Evolutionary conservation across 805 yeast genomes (phyloP).

Genomic region (Saturnispora sekii): DNA sequence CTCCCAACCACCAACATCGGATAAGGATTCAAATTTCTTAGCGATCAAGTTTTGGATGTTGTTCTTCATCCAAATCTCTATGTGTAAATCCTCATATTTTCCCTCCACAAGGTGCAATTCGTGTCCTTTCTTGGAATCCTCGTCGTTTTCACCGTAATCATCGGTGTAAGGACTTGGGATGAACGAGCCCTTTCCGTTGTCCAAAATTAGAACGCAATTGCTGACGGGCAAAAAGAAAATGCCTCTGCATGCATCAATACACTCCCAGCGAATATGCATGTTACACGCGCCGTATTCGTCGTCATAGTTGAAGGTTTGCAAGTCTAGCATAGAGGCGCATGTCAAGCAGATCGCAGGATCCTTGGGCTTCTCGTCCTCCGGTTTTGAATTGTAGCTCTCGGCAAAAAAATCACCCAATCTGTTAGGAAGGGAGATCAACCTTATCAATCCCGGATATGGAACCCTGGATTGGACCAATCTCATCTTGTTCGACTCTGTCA

Average conservation of each 20-base stretch:
- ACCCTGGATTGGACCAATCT: constrained; percentile 20
- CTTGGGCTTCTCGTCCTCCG: constrained; percentile 28
- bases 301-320: constrained; percentile 54
- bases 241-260: constrained; percentile 55
- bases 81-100: constrained; percentile 57
- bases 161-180: constrained; percentile 77
- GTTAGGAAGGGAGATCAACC: constrained; percentile 53
- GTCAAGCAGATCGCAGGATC: constrained; percentile 85
- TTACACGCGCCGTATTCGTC: constrained; percentile 68
- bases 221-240: constrained; percentile 65
- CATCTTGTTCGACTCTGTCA: constrained; percentile 7
- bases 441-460: constrained; percentile 59
- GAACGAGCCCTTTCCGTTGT: constrained; percentile 76
- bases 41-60: constrained; percentile 70
- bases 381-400: constrained; percentile 38
- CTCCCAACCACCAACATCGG: constrained; percentile 96
- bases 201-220: constrained; percentile 51
- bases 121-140: constrained; percentile 59
- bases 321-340: constrained; percentile 61
- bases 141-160: constrained; percentile 77
- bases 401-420: constrained; percentile 64
- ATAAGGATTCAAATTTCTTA: constrained; percentile 64
- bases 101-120: constrained; percentile 55
- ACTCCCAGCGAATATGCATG: constrained; percentile 53
- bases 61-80: constrained; percentile 69